Base-by-base conservation (phyloP, 192 early-diverging fungal species). In the Geranomyces variabilis region DNA sequence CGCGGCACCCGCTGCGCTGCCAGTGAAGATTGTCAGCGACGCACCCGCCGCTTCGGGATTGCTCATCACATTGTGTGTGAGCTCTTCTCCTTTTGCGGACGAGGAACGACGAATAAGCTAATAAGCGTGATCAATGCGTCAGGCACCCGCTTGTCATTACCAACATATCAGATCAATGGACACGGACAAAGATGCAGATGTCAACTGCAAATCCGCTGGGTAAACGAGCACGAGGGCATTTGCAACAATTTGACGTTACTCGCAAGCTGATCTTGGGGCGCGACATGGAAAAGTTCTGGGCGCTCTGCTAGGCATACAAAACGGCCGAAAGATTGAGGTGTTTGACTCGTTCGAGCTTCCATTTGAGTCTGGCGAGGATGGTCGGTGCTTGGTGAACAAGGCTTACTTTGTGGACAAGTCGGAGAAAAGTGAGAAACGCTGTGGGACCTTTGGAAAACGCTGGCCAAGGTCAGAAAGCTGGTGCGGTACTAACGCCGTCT, bases 81-180 rank as follows among this genome's bases (percentile, higher is more conserved):
- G 8, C 17, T n/a, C n/a, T n/a, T n/a, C n/a, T n/a, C n/a, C 46
- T 19, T 14, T 47, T 47, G 12, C 9, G 34, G 7, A 28, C n/a
- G 5, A 17, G 24, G 33, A 10, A 7, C 43, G 33, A 15, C 9
- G 46, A n/a, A n/a, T n/a, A n/a, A n/a, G n/a, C n/a, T n/a, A n/a
- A n/a, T n/a, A n/a, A n/a, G n/a, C n/a, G n/a, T n/a, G n/a, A n/a
- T n/a, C n/a, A n/a, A 53, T 53, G 51, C 17, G 51, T 49, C 79
- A 94, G 93, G 22, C 93, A 95, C 80, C 92, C 93, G 6, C 84
- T 95, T 63, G 92, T 92, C n/a, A 80, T 95, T 62, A 78, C 93
- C 43, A 95, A 95, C 56, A 89, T 94, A 58, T 93, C 93, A 7
- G 93, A 95, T 74, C 93, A 95, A 66, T 93, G 83, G 77, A 94